phyloP scores from a whole-genome alignment of 345 rosid species.

The Bruguiera sexangula region DNA sequence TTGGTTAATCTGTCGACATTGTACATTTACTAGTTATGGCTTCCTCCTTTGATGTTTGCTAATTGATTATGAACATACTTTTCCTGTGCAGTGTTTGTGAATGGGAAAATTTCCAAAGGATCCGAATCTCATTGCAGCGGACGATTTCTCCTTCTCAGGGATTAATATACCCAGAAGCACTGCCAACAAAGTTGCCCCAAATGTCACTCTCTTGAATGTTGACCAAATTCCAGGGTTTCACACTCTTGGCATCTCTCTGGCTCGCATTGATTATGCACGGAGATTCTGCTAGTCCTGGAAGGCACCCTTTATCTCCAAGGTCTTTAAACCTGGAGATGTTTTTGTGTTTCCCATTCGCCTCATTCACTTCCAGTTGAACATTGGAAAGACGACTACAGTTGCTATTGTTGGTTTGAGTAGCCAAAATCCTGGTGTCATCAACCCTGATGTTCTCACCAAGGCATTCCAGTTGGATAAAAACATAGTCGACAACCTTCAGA shows the following conservation, averaged over 20 bases:
- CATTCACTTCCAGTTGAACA: slow-evolving; percentile 21
- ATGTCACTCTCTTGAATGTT: slow-evolving; percentile 9
- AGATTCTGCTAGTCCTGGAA: slow-evolving; percentile 5
- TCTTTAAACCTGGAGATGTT: slow-evolving; percentile 16
- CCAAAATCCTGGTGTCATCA: slow-evolving; percentile 19
- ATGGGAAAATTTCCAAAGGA: slow-evolving; percentile 24
- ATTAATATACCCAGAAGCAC: slow-evolving; percentile 16
- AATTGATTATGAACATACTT: no score
- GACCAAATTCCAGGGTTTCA: slow-evolving; percentile 11
- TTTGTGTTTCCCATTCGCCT: slow-evolving; percentile 22
- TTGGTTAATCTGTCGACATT: no score
- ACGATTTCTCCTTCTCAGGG: slow-evolving; percentile 16
- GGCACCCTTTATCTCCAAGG: slow-evolving; percentile 11
- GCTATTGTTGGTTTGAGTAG: slow-evolving; percentile 19
- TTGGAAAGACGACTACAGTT: slow-evolving; percentile 7
- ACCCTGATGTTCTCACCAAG: slow-evolving; percentile 15
- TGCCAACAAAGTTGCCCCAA: not conserved
- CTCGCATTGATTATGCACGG: not conserved
- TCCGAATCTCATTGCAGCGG: not conserved
- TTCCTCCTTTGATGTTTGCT: no score
- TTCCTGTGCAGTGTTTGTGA: slow-evolving; percentile 12
- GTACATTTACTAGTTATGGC: no score
- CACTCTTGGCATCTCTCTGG: slow-evolving; percentile 9
- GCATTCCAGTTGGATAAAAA: slow-evolving; percentile 17
- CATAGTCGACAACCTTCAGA: not conserved